Percentiles rank a stretch among this genome's conserved stretches.
Evolutionary conservation across 1,284 basidiomycete genomes (phyloP).

Genomic region (Moesziomyces sp.): DNA sequence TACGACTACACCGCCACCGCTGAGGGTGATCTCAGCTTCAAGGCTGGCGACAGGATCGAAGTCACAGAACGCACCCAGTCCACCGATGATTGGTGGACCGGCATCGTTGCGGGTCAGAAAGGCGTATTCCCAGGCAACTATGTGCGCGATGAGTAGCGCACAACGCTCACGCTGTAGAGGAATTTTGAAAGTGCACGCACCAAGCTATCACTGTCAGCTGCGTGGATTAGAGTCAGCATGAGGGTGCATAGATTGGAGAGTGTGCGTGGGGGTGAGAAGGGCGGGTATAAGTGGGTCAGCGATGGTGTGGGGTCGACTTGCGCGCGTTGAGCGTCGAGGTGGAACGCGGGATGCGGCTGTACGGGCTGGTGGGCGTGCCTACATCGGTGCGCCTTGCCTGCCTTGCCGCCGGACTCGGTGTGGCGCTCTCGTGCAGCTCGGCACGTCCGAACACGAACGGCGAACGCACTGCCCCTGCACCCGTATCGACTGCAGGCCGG

Average conservation of each 20-base stretch:
- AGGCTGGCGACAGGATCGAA: conserved; percentile 91
- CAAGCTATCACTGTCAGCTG: background rate
- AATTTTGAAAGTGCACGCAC: background rate
- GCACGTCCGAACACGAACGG: conserved; percentile 23
- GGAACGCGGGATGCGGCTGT: conserved; percentile 28
- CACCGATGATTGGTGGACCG: conserved; percentile 98
- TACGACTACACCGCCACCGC: conserved; percentile 86
- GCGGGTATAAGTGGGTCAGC: conserved; percentile 5
- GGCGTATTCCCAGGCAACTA: conserved; percentile 88
- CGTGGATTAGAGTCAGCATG: background rate
- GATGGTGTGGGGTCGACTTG: conserved; percentile 8
- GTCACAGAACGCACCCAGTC: conserved; percentile 85
- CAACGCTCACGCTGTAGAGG: background rate
- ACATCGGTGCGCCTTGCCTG: too few species aligned
- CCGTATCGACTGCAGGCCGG: background rate
- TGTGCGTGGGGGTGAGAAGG: background rate
- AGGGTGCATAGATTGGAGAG: too few species aligned
- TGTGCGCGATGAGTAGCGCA: conserved; percentile 42
- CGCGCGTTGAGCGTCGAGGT: conserved; percentile 12
- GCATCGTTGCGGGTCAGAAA: conserved; percentile 81
- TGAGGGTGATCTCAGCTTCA: conserved; percentile 92
- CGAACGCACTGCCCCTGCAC: background rate
- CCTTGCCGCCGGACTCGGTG: background rate
- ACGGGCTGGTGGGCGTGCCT: conserved; percentile 1
- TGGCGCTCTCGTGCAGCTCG: background rate